Percentiles rank a stretch among this genome's conserved stretches.
phyloP scores from a whole-genome alignment of 2,329 filamentous ascomycete genomes.

The Fusarium xyrophilum region DNA sequence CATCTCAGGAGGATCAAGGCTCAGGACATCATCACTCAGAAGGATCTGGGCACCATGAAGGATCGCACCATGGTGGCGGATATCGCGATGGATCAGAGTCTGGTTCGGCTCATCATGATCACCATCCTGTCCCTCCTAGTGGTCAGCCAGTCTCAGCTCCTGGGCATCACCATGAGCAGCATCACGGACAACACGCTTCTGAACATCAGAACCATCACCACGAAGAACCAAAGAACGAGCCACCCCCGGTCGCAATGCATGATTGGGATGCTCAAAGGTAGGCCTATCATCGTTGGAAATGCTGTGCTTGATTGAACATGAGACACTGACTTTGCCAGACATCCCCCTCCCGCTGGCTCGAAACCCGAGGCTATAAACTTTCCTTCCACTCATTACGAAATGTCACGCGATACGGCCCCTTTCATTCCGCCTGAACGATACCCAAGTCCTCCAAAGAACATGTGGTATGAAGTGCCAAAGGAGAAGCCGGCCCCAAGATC shows the following conservation, averaged over 20 bases:
- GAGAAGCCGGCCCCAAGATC: conserved; percentile 61
- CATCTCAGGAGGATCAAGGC: conserved; percentile 1
- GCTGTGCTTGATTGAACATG: neutral
- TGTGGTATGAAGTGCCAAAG: conserved; percentile 86
- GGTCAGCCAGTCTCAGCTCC: conserved; percentile 44
- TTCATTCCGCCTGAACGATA: conserved; percentile 81
- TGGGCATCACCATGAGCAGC: conserved; percentile 45
- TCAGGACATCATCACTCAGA: conserved; percentile 23
- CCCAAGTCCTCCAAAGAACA: conserved; percentile 82
- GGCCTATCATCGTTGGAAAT: conserved; percentile 26
- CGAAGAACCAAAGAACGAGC: conserved; percentile 35
- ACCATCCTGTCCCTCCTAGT: conserved; percentile 40
- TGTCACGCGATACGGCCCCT: conserved; percentile 76
- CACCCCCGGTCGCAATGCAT: conserved; percentile 41
- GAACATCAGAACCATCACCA: conserved; percentile 26
- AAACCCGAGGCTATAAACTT: conserved; percentile 87
- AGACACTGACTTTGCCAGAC: conserved; percentile 52
- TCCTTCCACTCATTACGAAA: conserved; percentile 78
- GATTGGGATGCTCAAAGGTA: conserved; percentile 65
- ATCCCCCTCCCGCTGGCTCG: conserved; percentile 69
- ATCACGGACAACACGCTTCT: neutral
- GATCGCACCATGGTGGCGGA: conserved; percentile 30
- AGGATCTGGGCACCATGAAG: conserved; percentile 12
- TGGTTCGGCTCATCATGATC: conserved; percentile 30
- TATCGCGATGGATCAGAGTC: conserved; percentile 18